Conservation (phyloP, 371 early-diverging fungal genomes). For the Neoconidiobolus thromboides region DNA sequence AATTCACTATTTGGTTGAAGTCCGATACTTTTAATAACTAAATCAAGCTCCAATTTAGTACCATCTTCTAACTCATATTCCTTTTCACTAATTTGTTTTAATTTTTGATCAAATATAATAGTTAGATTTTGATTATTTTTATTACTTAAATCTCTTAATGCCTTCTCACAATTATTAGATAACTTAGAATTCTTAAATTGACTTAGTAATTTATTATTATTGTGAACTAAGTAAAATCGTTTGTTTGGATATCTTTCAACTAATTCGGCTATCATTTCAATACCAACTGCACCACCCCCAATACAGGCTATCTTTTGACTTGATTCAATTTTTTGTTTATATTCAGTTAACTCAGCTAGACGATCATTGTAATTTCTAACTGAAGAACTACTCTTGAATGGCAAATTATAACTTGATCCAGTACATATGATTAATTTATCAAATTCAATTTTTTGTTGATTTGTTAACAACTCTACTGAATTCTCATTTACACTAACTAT, state of each 20-base stretch:
- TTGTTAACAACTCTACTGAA: too few species aligned
- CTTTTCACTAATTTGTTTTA: conserved; percentile 4
- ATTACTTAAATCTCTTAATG: too few species aligned
- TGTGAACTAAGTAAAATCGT: conserved; percentile 19
- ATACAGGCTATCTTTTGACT: conserved; percentile 24
- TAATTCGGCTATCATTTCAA: conserved; percentile 27
- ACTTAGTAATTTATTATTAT: conserved; percentile 7
- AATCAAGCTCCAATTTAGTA: conserved; percentile 10
- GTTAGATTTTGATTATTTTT: too few species aligned
- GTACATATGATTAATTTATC: conserved; percentile 16
- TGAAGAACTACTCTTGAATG: conserved; percentile 13
- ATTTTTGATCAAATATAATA: too few species aligned
- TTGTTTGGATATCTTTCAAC: conserved; percentile 15
- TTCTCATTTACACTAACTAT: too few species aligned
- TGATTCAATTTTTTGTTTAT: conserved; percentile 13
- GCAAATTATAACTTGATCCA: conserved; percentile 17
- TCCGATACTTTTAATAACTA: conserved; percentile 15
- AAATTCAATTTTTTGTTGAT: too few species aligned
- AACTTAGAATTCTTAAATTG: neutral
- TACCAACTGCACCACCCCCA: conserved; percentile 31
- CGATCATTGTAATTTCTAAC: conserved; percentile 5
- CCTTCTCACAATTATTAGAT: too few species aligned
- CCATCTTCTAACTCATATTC: too few species aligned
- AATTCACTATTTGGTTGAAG: conserved; percentile 15
- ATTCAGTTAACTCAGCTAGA: conserved; percentile 10